A percentile compares a stretch with the other conserved stretches of the same genome.
Conservation (phyloP, 2,329 filamentous ascomycete genomes). For the Colletotrichum tanaceti region DNA sequence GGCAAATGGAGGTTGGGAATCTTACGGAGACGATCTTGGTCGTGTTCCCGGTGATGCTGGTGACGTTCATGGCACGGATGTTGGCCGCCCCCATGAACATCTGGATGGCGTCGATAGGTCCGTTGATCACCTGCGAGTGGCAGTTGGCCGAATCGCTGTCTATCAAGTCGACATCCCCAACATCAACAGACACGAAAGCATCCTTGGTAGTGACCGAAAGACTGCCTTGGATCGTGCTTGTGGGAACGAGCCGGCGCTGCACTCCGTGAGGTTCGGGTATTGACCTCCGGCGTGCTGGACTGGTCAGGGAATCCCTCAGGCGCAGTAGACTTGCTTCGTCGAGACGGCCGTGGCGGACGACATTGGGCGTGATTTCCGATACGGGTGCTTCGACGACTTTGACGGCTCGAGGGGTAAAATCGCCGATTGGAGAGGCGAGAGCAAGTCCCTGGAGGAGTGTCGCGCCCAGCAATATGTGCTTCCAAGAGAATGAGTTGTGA, state of each 20-base stretch:
- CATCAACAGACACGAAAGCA: constrained; percentile 26
- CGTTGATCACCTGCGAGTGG: constrained; percentile 21
- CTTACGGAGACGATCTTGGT: constrained; percentile 22
- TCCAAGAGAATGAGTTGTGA: constrained; percentile 9
- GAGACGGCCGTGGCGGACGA: constrained; percentile 22
- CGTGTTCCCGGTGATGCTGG: constrained; percentile 16
- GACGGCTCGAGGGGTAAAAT: not conserved
- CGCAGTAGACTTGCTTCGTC: constrained; percentile 17
- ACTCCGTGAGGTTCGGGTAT: constrained; percentile 4
- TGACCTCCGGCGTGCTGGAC: not conserved
- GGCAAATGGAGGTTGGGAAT: no score
- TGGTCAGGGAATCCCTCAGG: constrained; percentile 17
- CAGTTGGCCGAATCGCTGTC: constrained; percentile 14
- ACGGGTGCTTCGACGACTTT: constrained; percentile 1
- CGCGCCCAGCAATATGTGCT: constrained; percentile 2
- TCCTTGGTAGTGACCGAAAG: constrained; percentile 11
- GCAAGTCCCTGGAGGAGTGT: not conserved
- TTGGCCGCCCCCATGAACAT: constrained; percentile 26
- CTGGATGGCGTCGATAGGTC: constrained; percentile 25
- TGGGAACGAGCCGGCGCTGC: constrained; percentile 2
- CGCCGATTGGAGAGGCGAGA: constrained; percentile 15
- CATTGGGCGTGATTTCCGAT: not conserved
- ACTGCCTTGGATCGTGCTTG: not conserved
- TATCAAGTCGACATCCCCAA: constrained; percentile 12
- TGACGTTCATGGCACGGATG: constrained; percentile 27